A percentile compares a stretch with the other conserved stretches of the same genome.
Conservation (phyloP, 371 early-diverging fungal species). For the Mortierella sp. region DNA sequence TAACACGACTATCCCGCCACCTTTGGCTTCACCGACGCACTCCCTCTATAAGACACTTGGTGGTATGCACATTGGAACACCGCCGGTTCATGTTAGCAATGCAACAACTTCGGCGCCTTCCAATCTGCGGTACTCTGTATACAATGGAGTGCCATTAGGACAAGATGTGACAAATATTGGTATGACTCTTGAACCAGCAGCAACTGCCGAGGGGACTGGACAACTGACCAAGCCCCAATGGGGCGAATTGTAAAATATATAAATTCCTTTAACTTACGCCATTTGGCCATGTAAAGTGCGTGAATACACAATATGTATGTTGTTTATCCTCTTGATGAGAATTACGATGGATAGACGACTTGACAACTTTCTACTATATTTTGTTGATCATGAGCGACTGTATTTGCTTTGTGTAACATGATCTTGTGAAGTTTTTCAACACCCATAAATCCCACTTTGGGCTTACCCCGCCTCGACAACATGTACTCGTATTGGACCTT, state of each 20-base stretch:
- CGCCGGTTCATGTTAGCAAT: slow-evolving; percentile 19
- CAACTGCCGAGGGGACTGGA: background rate
- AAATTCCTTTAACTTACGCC: background rate
- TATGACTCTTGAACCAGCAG: background rate
- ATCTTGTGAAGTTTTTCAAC: slow-evolving; percentile 1
- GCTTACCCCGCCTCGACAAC: slow-evolving; percentile 10
- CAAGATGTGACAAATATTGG: background rate
- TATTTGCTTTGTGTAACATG: too few species aligned
- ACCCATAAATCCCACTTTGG: slow-evolving; percentile 23
- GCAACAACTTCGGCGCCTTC: slow-evolving; percentile 11
- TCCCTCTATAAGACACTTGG: slow-evolving; percentile 34
- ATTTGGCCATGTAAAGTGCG: background rate
- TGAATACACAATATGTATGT: background rate
- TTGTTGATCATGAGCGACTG: too few species aligned
- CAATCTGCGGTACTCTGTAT: slow-evolving; percentile 31
- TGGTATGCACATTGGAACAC: slow-evolving; percentile 41
- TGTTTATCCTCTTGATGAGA: background rate
- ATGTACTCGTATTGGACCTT: slow-evolving; percentile 6
- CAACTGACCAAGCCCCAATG: background rate
- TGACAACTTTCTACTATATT: too few species aligned
- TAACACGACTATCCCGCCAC: slow-evolving; percentile 12
- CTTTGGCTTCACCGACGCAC: slow-evolving; percentile 38
- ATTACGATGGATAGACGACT: too few species aligned
- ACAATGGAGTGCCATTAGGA: background rate
- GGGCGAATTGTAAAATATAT: slow-evolving; percentile 2